Percentiles rank a stretch among this genome's conserved stretches.
Evolutionary conservation across 805 yeast genomes (phyloP).

Genomic region (Candida ulmi): DNA sequence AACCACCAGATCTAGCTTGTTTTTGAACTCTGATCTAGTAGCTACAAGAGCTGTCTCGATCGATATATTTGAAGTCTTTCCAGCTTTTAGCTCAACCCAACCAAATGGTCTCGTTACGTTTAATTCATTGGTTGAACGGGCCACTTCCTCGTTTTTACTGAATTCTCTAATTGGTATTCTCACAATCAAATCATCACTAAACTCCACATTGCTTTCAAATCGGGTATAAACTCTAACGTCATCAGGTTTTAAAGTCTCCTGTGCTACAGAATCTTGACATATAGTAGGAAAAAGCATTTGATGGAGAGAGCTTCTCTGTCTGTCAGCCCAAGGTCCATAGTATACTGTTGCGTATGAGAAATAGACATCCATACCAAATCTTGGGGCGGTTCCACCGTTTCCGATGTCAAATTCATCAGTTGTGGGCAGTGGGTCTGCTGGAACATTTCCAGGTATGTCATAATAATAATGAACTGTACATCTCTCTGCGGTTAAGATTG

Average conservation of each 20-base stretch:
- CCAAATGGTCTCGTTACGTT: conserved; percentile 67
- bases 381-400: conserved; percentile 53
- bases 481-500: conserved; percentile 54
- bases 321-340: conserved; percentile 96
- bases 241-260: conserved; percentile 41
- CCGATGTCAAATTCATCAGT: conserved; percentile 50
- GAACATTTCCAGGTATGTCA: conserved; percentile 68
- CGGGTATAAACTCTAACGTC: conserved; percentile 48
- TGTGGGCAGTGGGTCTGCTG: conserved; percentile 29
- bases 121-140: conserved; percentile 25
- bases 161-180: conserved; percentile 81
- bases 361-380: conserved; percentile 54
- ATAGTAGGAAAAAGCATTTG: conserved; percentile 61
- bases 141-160: conserved; percentile 57
- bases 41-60: conserved; percentile 48
- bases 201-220: conserved; percentile 47
- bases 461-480: conserved; percentile 55
- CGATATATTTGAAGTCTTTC: conserved; percentile 44
- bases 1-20: conserved; percentile 40
- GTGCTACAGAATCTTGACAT: conserved; percentile 49
- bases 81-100: conserved; percentile 77
- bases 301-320: conserved; percentile 67
- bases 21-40: conserved; percentile 49
- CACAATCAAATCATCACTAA: conserved; percentile 60
- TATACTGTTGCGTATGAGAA: conserved; percentile 59